These are phyloP conservation scores for Nepenthes alata DNA, from an alignment of 179 eudicot species.

Conservation along the genomic window DNA sequence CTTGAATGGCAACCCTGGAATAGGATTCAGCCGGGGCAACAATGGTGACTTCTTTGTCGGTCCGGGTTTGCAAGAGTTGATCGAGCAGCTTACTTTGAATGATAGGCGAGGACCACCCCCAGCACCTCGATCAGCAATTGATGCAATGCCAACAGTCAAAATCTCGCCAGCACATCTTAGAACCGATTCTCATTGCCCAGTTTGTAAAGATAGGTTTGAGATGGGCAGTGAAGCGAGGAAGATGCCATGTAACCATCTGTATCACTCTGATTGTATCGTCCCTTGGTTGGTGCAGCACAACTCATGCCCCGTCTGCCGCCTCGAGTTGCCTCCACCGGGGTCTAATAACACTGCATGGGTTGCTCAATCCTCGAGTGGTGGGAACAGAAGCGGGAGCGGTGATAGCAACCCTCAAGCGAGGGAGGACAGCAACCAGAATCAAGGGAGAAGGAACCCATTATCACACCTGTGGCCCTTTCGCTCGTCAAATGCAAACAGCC, in stretches of 20 bases:
- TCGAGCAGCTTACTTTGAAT: constrained; percentile 44
- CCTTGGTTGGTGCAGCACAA: constrained; percentile 68
- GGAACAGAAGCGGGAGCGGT: constrained; percentile 23
- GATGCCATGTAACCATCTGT: constrained; percentile 66
- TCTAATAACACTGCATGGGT: constrained; percentile 16
- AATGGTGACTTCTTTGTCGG: constrained; percentile 78
- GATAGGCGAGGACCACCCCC: constrained; percentile 59
- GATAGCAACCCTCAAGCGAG: constrained; percentile 23
- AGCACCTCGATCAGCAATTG: constrained; percentile 56
- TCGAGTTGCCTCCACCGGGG: constrained; percentile 27
- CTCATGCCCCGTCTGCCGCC: constrained; percentile 82
- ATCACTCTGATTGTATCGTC: constrained; percentile 70
- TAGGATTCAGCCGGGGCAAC: constrained; percentile 52
- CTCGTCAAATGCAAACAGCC: constrained; percentile 29
- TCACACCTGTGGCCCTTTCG: constrained; percentile 74
- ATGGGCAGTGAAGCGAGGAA: constrained; percentile 41
- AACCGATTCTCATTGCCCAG: constrained; percentile 60
- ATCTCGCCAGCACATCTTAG: constrained; percentile 44
- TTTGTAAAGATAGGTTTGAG: constrained; percentile 63
- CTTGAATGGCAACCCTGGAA: constrained; percentile 42
- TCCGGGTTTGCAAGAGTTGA: constrained; percentile 76
- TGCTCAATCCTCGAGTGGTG: constrained; percentile 16
- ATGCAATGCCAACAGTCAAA: constrained; percentile 54
- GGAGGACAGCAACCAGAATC: constrained; percentile 26
- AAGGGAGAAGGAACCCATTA: constrained; percentile 42